Evolutionary conservation across 495 filamentous ascomycete species (phyloP).

Genomic region (Penicillium steckii): DNA sequence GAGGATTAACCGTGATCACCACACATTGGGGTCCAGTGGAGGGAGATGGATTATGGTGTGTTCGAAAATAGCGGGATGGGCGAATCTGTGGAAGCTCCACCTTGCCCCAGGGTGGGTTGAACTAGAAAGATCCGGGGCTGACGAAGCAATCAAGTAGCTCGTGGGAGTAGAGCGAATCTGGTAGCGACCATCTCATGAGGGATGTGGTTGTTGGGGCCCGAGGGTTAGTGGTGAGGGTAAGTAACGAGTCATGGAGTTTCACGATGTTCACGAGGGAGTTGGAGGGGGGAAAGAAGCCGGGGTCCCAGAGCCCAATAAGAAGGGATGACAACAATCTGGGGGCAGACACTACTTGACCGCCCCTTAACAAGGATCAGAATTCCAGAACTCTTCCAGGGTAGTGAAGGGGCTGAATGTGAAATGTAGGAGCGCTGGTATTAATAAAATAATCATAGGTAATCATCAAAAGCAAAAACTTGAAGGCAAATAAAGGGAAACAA

Average conservation of each 20-base stretch:
- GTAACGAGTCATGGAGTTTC: too few relatives aligned
- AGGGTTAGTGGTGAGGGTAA: too few relatives aligned
- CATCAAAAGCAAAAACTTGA: too few relatives aligned
- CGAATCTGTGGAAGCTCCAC: conserved; percentile 5
- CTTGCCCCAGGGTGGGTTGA: too few relatives aligned
- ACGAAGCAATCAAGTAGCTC: conserved; percentile 15
- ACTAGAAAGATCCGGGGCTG: conserved; percentile 8
- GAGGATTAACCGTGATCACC: conserved; percentile 37
- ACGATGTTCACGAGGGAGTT: conserved; percentile 1
- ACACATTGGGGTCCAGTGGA: conserved; percentile 35
- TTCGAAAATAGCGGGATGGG: background rate
- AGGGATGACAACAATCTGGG: conserved; percentile 9
- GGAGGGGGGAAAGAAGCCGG: conserved; percentile 2
- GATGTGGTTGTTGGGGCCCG: background rate
- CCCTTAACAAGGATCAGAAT: background rate
- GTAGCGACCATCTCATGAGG: conserved; percentile 20
- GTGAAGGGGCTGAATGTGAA: background rate
- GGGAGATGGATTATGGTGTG: background rate
- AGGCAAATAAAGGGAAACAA: too few relatives aligned
- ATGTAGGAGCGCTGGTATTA: background rate
- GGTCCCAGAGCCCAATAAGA: conserved; percentile 21
- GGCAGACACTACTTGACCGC: background rate
- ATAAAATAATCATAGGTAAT: background rate
- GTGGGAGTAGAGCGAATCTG: conserved; percentile 9
- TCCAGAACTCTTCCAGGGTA: background rate